Conservation (phyloP, 2,329 filamentous ascomycete species). For the Leptographium galeiforme region DNA sequence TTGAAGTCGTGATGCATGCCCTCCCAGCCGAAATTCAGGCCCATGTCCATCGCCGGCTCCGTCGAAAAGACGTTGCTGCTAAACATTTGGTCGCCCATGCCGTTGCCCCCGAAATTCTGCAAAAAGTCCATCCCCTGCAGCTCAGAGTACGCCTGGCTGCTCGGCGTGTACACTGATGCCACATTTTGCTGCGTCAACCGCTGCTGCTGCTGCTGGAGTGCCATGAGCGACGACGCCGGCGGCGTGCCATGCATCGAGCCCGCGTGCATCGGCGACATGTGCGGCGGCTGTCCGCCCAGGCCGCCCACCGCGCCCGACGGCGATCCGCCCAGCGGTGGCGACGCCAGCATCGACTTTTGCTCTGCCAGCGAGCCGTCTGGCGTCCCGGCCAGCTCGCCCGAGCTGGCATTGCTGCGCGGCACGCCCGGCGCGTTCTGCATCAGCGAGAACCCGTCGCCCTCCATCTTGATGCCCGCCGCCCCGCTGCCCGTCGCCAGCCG, state of each 20-base stretch:
- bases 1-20: slow-evolving; percentile 49
- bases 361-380: slow-evolving; percentile 18
- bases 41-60: slow-evolving; percentile 46
- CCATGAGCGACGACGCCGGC: slow-evolving; percentile 11
- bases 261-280: slow-evolving; percentile 4
- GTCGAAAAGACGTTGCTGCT: slow-evolving; percentile 14
- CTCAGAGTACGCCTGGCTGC: slow-evolving; percentile 28
- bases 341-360: slow-evolving; percentile 27
- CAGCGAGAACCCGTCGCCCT: slow-evolving; percentile 24
- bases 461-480: slow-evolving; percentile 21
- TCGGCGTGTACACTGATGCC: slow-evolving; percentile 9
- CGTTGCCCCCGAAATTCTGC: slow-evolving; percentile 24
- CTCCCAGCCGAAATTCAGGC: slow-evolving; percentile 53
- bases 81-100: slow-evolving; percentile 2
- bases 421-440: slow-evolving; percentile 27
- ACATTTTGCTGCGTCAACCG: slow-evolving; percentile 6
- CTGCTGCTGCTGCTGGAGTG: slow-evolving; percentile 19
- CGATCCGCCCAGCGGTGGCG: slow-evolving; percentile 19
- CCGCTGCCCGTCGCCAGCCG: background rate
- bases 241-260: slow-evolving; percentile 6
- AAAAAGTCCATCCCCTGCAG: slow-evolving; percentile 41
- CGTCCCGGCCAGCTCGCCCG: slow-evolving; percentile 17
- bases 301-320: background rate
- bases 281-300: background rate
- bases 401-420: slow-evolving; percentile 23